Evolutionary conservation across 352 stramenopile genomes (phyloP).

Genomic region (Pythium biforme): DNA sequence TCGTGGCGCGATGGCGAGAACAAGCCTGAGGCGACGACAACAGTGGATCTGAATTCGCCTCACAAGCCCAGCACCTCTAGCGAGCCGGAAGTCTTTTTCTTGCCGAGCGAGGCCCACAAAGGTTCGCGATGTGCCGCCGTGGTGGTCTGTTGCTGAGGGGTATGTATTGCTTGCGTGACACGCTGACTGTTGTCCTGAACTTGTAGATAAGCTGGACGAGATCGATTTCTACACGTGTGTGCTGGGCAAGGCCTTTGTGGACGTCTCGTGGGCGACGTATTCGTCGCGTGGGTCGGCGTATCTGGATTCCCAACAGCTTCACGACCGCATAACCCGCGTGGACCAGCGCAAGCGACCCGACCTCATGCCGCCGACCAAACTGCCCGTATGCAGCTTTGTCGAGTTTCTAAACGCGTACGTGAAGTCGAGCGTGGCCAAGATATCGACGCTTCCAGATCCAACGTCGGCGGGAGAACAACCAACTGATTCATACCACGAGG

Average conservation of each 20-base stretch:
- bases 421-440: slow-evolving; percentile 33
- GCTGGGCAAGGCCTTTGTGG: slow-evolving; percentile 61
- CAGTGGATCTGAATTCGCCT: not conserved
- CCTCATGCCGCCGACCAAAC: slow-evolving; percentile 31
- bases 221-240: slow-evolving; percentile 60
- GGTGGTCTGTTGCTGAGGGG: too few species aligned
- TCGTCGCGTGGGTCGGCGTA: slow-evolving; percentile 31
- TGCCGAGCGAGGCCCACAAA: slow-evolving; percentile 27
- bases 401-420: slow-evolving; percentile 66
- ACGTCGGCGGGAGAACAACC: not conserved
- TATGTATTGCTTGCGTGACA: too few species aligned
- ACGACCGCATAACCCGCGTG: slow-evolving; percentile 39
- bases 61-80: not conserved
- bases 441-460: not conserved
- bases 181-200: not conserved
- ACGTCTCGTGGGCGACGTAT: slow-evolving; percentile 55
- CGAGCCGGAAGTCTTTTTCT: slow-evolving; percentile 23
- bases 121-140: too few species aligned
- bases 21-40: slow-evolving; percentile 10
- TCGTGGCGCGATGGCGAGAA: slow-evolving; percentile 63
- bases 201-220: slow-evolving; percentile 39
- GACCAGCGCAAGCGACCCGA: slow-evolving; percentile 45
- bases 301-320: slow-evolving; percentile 33
- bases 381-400: slow-evolving; percentile 49
- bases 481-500: not conserved